phyloP scores from a whole-genome alignment of 2,329 filamentous ascomycete species.

The Chaetomium olivaceum region DNA sequence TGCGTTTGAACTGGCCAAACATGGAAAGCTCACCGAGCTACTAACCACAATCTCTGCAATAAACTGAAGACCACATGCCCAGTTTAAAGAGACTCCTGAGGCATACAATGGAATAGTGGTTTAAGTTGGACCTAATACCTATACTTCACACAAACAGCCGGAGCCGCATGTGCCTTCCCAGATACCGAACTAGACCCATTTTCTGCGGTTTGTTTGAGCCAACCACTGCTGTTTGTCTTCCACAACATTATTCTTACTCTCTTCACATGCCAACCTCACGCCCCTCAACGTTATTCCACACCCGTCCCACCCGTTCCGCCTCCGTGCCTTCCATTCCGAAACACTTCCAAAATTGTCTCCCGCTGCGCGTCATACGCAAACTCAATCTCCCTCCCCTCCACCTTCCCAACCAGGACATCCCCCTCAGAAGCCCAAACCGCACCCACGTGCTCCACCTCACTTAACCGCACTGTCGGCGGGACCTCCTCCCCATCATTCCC shows the following conservation, averaged over 20 bases:
- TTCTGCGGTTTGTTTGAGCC: background rate
- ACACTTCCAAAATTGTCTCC: slow-evolving; percentile 18
- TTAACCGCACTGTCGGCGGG: slow-evolving; percentile 12
- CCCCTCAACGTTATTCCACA: background rate
- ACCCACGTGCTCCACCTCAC: slow-evolving; percentile 27
- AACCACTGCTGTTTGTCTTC: background rate
- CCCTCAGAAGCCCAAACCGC: slow-evolving; percentile 22
- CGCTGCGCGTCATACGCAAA: slow-evolving; percentile 27
- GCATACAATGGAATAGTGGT: no score
- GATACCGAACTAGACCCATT: background rate
- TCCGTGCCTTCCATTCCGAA: background rate
- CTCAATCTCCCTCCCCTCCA: slow-evolving; percentile 20
- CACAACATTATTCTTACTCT: background rate
- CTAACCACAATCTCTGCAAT: no score
- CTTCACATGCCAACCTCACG: background rate
- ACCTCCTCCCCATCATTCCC: background rate
- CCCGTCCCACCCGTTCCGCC: background rate
- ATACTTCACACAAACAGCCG: background rate
- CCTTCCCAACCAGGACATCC: slow-evolving; percentile 16
- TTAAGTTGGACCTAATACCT: no score
- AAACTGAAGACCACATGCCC: no score
- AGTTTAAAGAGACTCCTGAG: no score
- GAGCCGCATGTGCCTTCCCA: background rate
- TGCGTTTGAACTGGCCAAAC: background rate
- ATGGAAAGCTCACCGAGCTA: no score